Conservation (phyloP, 1,284 basidiomycete genomes). For the Leccinum pachyderme region DNA sequence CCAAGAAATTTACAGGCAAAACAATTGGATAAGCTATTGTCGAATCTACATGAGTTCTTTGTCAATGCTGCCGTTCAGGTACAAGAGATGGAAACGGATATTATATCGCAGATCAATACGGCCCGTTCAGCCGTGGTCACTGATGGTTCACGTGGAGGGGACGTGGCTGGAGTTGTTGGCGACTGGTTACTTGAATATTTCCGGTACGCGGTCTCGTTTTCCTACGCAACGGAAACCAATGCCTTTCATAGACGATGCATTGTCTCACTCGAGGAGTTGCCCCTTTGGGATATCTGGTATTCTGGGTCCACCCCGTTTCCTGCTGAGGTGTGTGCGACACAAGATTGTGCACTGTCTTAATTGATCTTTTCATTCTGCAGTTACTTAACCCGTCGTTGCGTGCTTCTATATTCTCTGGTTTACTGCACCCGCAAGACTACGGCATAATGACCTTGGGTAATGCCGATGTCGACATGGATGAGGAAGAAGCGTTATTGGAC, state of each 20-base stretch:
- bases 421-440: slow-evolving; percentile 59
- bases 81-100: slow-evolving; percentile 35
- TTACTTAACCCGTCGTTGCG: slow-evolving; percentile 68
- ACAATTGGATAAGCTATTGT: slow-evolving; percentile 41
- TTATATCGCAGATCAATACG: slow-evolving; percentile 36
- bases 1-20: slow-evolving; percentile 45
- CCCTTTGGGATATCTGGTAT: slow-evolving; percentile 71
- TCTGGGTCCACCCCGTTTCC: slow-evolving; percentile 63
- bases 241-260: slow-evolving; percentile 39
- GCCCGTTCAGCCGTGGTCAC: slow-evolving; percentile 30
- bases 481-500: slow-evolving; percentile 39
- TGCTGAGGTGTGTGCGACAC: slow-evolving; percentile 46
- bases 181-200: slow-evolving; percentile 53
- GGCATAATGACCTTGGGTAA: slow-evolving; percentile 11
- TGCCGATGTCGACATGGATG: slow-evolving; percentile 16
- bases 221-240: background rate
- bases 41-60: slow-evolving; percentile 41
- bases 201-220: slow-evolving; percentile 37
- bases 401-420: slow-evolving; percentile 55
- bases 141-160: slow-evolving; percentile 1
- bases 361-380: slow-evolving; percentile 36
- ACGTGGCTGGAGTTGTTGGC: slow-evolving; percentile 31
- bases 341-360: background rate
- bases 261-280: slow-evolving; percentile 45
- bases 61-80: slow-evolving; percentile 20